phyloP scores from a whole-genome alignment of 805 yeast species.

The Ogataea nonfermentans region DNA sequence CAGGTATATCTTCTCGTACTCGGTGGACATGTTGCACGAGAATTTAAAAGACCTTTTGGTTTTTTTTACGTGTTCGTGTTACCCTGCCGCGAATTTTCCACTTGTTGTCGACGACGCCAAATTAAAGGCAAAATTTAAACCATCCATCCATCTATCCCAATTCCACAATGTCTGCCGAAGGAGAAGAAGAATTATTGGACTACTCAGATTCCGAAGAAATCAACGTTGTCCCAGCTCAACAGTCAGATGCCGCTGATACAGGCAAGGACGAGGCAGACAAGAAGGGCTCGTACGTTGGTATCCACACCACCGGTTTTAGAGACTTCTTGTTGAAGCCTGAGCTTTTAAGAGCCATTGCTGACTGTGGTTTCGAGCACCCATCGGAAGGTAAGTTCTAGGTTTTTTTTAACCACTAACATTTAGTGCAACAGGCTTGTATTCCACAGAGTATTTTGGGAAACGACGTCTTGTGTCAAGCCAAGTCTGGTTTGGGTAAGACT shows the following conservation, averaged over 20 bases:
- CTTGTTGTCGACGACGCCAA: conserved; percentile 10
- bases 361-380: conserved; percentile 99
- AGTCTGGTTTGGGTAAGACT: conserved; percentile 99
- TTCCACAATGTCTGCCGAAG: conserved; percentile 78
- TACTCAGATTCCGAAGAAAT: conserved; percentile 98
- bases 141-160: conserved; percentile 5
- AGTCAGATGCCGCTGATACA: conserved; percentile 41
- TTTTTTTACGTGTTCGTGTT: conserved; percentile 15
- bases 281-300: conserved; percentile 97
- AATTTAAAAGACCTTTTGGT: conserved; percentile 1
- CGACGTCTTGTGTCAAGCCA: conserved; percentile 97
- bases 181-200: conserved; percentile 98
- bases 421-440: conserved; percentile 96
- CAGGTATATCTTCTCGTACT: conserved; percentile 86
- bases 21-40: conserved; percentile 38
- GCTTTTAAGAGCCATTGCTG: conserved; percentile 94
- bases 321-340: conserved; percentile 97
- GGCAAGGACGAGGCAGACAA: conserved; percentile 66
- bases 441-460: conserved; percentile 98
- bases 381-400: conserved; percentile 80
- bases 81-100: conserved; percentile 17
- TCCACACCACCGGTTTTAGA: conserved; percentile 97
- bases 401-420: conserved; percentile 6
- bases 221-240: conserved; percentile 61
- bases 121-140: conserved; percentile 5